A percentile compares a stretch with the other conserved stretches of the same genome.
These are phyloP conservation scores for Leishmania mexicana DNA, from an alignment of 208 protist species.

Conservation along the genomic window DNA sequence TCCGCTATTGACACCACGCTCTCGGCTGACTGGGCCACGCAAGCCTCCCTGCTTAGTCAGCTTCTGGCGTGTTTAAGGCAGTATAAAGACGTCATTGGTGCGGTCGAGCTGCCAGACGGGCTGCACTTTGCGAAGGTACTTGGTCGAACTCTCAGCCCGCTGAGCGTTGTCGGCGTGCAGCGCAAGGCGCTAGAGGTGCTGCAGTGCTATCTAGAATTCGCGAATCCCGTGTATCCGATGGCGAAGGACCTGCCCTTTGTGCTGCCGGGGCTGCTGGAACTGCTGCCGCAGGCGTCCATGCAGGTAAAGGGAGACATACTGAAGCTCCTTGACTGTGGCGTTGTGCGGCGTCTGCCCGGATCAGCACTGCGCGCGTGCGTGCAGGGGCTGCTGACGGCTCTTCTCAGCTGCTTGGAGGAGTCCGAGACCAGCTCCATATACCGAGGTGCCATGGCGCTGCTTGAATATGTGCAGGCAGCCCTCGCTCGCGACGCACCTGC, in stretches of 20 bases:
- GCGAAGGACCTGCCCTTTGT: constrained; percentile 17
- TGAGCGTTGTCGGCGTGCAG: constrained; percentile 67
- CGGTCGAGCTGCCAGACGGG: constrained; percentile 40
- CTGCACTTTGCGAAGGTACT: constrained; percentile 43
- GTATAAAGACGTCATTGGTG: constrained; percentile 27
- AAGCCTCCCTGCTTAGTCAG: constrained; percentile 26
- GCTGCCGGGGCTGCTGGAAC: constrained; percentile 24
- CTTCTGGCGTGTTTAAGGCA: constrained; percentile 21
- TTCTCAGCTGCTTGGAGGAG: constrained; percentile 65
- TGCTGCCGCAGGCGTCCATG: constrained; percentile 34
- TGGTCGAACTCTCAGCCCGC: constrained; percentile 45
- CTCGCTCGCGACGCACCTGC: constrained; percentile 12
- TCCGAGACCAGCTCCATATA: constrained; percentile 55
- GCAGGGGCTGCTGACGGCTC: constrained; percentile 42
- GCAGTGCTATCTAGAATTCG: constrained; percentile 30
- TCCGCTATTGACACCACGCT: constrained; percentile 22
- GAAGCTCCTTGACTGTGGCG: constrained; percentile 17
- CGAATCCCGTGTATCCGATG: constrained; percentile 32
- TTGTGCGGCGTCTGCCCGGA: constrained; percentile 29
- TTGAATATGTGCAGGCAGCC: constrained; percentile 30
- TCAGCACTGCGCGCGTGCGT: constrained; percentile 31
- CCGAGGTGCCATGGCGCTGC: constrained; percentile 41
- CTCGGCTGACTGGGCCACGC: constrained; percentile 21
- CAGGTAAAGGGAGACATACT: constrained; percentile 29
- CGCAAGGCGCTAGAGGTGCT: constrained; percentile 70